phyloP scores from a whole-genome alignment of 202 grass and related monocot species.

The Setaria italica region DNA sequence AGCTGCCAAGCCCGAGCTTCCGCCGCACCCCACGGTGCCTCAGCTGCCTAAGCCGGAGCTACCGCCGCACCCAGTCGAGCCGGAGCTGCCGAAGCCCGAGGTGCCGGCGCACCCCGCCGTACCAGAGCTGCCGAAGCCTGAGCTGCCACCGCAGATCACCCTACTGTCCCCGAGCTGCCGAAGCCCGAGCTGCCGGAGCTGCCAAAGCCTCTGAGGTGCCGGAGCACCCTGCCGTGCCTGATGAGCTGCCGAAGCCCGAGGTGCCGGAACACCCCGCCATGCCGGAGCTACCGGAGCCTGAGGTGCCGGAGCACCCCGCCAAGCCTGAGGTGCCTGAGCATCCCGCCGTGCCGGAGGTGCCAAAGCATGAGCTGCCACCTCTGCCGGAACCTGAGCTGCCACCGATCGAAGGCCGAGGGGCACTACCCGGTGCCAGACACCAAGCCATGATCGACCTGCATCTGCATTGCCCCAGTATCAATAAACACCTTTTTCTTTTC shows the following conservation, averaged over 20 bases:
- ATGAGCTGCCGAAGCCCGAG: neutral
- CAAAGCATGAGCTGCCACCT: slow-evolving; percentile 29
- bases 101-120: neutral
- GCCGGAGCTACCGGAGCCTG: neutral
- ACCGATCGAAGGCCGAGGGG: slow-evolving; percentile 23
- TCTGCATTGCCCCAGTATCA: neutral
- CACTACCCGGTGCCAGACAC: slow-evolving; percentile 40
- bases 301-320: neutral
- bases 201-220: slow-evolving; percentile 1
- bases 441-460: slow-evolving; percentile 47
- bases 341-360: neutral
- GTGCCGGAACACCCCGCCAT: neutral
- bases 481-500: neutral
- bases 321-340: slow-evolving; percentile 1
- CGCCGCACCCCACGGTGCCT: neutral
- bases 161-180: neutral
- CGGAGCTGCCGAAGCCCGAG: neutral
- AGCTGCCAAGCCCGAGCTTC: neutral
- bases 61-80: neutral
- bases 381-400: slow-evolving; percentile 27
- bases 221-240: neutral
- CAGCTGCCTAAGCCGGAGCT: slow-evolving; percentile 28
- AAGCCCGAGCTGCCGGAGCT: neutral
- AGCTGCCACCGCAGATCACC: neutral
- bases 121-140: neutral